Evolutionary conservation across 1,139 yeast species (phyloP).

Genomic region (Zhuliangozyma parablackwelliae): DNA sequence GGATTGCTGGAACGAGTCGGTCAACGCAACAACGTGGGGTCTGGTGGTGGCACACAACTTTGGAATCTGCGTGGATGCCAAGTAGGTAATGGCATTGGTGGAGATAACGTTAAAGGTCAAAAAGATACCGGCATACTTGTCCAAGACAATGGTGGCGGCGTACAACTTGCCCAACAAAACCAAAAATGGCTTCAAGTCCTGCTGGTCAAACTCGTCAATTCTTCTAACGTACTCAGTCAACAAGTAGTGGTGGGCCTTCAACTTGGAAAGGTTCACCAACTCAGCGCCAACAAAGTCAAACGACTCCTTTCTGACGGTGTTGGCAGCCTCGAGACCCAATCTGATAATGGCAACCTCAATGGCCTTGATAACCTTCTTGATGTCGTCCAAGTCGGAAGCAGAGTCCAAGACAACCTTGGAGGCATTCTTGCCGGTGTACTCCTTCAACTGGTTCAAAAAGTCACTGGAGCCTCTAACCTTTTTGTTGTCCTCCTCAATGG

Average conservation of each 20-base stretch:
- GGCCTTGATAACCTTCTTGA: slow-evolving; percentile 31
- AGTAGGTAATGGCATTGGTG: slow-evolving; percentile 29
- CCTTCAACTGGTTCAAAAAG: slow-evolving; percentile 36
- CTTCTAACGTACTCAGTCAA: slow-evolving; percentile 29
- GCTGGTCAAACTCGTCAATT: slow-evolving; percentile 16
- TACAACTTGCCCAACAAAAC: slow-evolving; percentile 25
- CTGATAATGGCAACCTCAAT: slow-evolving; percentile 43
- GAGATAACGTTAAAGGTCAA: slow-evolving; percentile 34
- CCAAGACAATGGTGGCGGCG: slow-evolving; percentile 28
- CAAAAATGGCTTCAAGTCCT: slow-evolving; percentile 23
- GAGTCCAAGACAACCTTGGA: slow-evolving; percentile 21
- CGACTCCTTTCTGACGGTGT: slow-evolving; percentile 25
- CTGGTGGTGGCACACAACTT: slow-evolving; percentile 35
- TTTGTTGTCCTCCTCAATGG: slow-evolving; percentile 29
- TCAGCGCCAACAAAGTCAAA: slow-evolving; percentile 54
- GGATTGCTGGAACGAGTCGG: slow-evolving; percentile 46
- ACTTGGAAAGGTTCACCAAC: slow-evolving; percentile 54
- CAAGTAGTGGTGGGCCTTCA: slow-evolving; percentile 40
- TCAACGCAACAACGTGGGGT: slow-evolving; percentile 42
- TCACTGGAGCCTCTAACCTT: slow-evolving; percentile 34
- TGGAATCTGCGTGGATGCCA: slow-evolving; percentile 30
- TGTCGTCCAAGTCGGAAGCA: slow-evolving; percentile 26
- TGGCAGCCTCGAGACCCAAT: slow-evolving; percentile 29
- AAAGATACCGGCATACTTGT: slow-evolving; percentile 36
- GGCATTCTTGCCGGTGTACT: slow-evolving; percentile 19